Evolutionary conservation across 1,284 basidiomycete genomes (phyloP), one percentile per base, ranked within the genome.

Genomic region (Naganishia liquefaciens): DNA sequence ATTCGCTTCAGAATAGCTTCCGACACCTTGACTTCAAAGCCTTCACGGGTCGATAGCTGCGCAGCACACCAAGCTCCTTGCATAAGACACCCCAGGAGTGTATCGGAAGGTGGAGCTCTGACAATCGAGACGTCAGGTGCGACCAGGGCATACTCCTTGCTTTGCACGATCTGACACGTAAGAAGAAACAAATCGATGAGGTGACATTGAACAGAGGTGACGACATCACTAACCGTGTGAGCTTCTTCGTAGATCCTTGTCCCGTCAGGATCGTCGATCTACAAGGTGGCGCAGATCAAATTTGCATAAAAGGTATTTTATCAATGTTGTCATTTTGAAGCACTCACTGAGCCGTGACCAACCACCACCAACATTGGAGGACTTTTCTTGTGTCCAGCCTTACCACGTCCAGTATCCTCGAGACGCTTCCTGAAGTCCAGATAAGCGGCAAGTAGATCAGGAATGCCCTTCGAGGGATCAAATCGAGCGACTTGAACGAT

Each of bases 1-100:
- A 88, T 88, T 69, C 88, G 88, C 37, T 89, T 85, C 77, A 93
- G 89, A 60, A 93, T 82, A 21, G 89, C 90, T 79, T 93, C 91
- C 49, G 90, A 92, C 63, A 93, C 91, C 77, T 93, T 93, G 77
- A 93, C 89, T 73, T 93, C 91, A 79, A 93, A 93, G 49, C 91
- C 91, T 80, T 93, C 91, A 67, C 70, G 65, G 21, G 76, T 77
- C 9, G 72, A 74, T 7, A 76, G 68, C 64, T 77, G 76, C 5
- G 72, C 73, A 11, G 72, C 75, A 2, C 75, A 72, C 74, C 74
- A 76, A 3, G 74, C 72, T 2, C 77, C 77, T 64, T 79, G 77
- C 11, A 78, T 69, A 58, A 79, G 74, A 47, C 70, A 72, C 0
- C 77, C 77, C 25, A 79, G 68, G 6, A 77, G 68, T 0, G 70